phyloP scores from a whole-genome alignment of 768 basidiomycete species.

The Phanerochaete sordida region DNA sequence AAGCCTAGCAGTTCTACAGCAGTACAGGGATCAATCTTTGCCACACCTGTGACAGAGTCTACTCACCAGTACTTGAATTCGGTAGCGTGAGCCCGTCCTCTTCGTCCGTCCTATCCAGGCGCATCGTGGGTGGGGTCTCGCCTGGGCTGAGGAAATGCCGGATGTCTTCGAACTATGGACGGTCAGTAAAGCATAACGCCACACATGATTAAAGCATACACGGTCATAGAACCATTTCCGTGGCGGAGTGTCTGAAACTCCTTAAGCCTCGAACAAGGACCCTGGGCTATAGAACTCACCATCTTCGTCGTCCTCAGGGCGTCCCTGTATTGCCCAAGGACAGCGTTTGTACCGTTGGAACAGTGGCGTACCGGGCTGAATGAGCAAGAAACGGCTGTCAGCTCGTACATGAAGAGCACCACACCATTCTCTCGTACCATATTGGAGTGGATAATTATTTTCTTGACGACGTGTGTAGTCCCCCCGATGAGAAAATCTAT shows the following conservation, averaged over 20 bases:
- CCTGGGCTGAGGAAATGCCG: slow-evolving; percentile 72
- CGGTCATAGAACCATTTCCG: slow-evolving; percentile 70
- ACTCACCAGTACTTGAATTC: slow-evolving; percentile 65
- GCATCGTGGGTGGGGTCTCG: slow-evolving; percentile 78
- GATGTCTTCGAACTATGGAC: slow-evolving; percentile 68
- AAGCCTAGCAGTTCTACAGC: slow-evolving; percentile 66
- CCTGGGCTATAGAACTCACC: slow-evolving; percentile 36
- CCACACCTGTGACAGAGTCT: too few relatives aligned
- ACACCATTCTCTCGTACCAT: slow-evolving; percentile 58
- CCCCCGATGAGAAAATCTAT: slow-evolving; percentile 83
- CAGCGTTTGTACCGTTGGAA: slow-evolving; percentile 93
- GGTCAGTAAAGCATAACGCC: neutral
- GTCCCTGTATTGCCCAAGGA: slow-evolving; percentile 83
- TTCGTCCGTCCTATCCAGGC: slow-evolving; percentile 74
- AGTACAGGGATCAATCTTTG: too few relatives aligned
- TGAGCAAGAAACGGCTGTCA: too few relatives aligned
- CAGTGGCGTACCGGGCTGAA: slow-evolving; percentile 79
- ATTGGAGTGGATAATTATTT: slow-evolving; percentile 87
- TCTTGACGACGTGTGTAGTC: slow-evolving; percentile 67
- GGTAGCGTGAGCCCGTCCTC: slow-evolving; percentile 69
- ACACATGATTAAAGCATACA: slow-evolving; percentile 32
- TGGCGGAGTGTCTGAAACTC: slow-evolving; percentile 61
- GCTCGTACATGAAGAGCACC: too few relatives aligned
- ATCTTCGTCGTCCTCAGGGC: slow-evolving; percentile 81
- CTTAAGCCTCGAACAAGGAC: slow-evolving; percentile 1